These are phyloP conservation scores for Metarhizium rileyi DNA, from an alignment of 2,329 filamentous ascomycete species.

Conservation along the genomic window DNA sequence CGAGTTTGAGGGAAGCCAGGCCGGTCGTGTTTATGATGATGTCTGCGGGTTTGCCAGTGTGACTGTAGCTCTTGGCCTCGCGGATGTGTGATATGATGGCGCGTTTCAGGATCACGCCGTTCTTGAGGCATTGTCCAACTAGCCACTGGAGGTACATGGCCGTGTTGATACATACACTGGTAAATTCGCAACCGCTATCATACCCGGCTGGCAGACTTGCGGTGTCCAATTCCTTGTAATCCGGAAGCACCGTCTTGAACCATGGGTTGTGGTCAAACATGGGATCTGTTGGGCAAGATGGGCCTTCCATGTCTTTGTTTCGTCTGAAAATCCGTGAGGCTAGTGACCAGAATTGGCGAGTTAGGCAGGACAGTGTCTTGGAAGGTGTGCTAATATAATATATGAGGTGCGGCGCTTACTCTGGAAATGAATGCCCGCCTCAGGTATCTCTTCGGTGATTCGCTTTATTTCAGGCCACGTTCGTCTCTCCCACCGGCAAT, in stretches of 20 bases:
- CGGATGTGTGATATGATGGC: constrained; percentile 57
- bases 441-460: constrained; percentile 52
- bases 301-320: constrained; percentile 45
- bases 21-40: constrained; percentile 82
- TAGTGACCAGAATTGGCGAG: constrained; percentile 15
- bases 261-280: constrained; percentile 59
- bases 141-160: constrained; percentile 83
- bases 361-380: neutral
- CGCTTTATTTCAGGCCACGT: constrained; percentile 56
- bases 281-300: constrained; percentile 40
- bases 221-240: constrained; percentile 54
- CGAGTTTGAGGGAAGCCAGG: constrained; percentile 62
- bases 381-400: neutral
- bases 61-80: constrained; percentile 47
- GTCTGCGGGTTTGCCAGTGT: constrained; percentile 49
- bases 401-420: constrained; percentile 32
- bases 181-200: constrained; percentile 67
- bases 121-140: constrained; percentile 64
- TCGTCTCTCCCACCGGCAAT: constrained; percentile 48
- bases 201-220: constrained; percentile 52
- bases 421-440: constrained; percentile 75
- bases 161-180: constrained; percentile 85
- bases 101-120: constrained; percentile 60
- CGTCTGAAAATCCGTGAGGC: constrained; percentile 43
- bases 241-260: constrained; percentile 62